Evolutionary conservation across 2,329 filamentous ascomycete species (phyloP), one percentile per base, ranked within the genome.

Genomic region (Ophiostoma tasmaniense): DNA sequence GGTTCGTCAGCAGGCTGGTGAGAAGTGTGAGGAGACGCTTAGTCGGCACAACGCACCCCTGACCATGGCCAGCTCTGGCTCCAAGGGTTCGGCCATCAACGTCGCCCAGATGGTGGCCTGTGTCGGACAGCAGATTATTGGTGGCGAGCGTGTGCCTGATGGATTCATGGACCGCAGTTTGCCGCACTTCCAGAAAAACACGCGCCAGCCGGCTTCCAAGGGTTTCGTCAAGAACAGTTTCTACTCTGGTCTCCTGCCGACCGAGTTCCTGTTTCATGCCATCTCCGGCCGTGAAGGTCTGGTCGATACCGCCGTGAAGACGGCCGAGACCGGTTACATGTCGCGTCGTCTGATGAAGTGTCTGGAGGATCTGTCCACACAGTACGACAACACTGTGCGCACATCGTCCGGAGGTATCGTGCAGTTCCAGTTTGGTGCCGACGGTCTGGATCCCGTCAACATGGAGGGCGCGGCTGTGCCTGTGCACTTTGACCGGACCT

Each of bases 241-340:
- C 84, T 99, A 97, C 78, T 91, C 91, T 0, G 95, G 95, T 1
- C 82, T 99, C 0, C 85, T 89, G 1, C 94, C 95, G 1, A 93
- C 91, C 0, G 95, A 99, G 75, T 98, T 99, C 78, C 86, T 98
- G 69, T 98, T 99, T 80, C 95, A 99, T 85, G 95, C 95, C 73
- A 97, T 98, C 81, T 97, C 93, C 75, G 95, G 95, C 74, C 91
- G 95, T 87, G 95, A 98, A 87, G 95, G 95, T 87, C 82, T 99
- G 73, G 93, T 99, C 76, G 95, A 99, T 85, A 99, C 95, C 1
- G 95, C 95, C 71, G 95, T 98, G 81, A 99, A 99, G 82, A 99
- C 95, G 67, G 95, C 95, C 67, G 95, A 99, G 79, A 99, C 95
- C 13, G 95, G 95, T 73, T 99, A 99, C 80, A 99, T 99, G 95